A percentile compares a stretch with the other conserved stretches of the same genome.
Evolutionary conservation across 2,329 filamentous ascomycete genomes (phyloP).

Genomic region (Camillea tinctor): DNA sequence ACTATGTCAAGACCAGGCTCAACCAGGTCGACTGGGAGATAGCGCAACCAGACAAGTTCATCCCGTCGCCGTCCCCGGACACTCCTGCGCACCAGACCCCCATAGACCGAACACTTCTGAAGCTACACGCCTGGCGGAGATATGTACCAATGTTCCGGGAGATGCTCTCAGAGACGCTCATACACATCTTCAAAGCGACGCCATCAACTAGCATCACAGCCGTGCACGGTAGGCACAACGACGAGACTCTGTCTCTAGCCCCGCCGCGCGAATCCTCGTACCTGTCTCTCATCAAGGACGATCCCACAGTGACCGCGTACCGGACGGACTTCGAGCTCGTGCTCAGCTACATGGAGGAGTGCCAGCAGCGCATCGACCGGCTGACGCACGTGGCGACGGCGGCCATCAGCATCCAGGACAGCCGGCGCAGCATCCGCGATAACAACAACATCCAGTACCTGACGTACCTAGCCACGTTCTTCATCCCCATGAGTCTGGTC

Average conservation of each 20-base stretch:
- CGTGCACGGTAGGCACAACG: neutral
- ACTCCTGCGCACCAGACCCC: slow-evolving; percentile 3
- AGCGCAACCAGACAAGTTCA: slow-evolving; percentile 21
- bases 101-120: slow-evolving; percentile 15
- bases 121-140: slow-evolving; percentile 27
- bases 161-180: slow-evolving; percentile 26
- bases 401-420: slow-evolving; percentile 32
- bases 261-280: neutral
- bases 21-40: slow-evolving; percentile 30
- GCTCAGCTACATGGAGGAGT: slow-evolving; percentile 30
- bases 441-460: slow-evolving; percentile 33
- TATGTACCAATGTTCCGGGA: slow-evolving; percentile 28
- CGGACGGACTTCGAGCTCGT: slow-evolving; percentile 25
- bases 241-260: neutral
- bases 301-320: slow-evolving; percentile 12
- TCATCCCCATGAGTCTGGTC: slow-evolving; percentile 33
- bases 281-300: neutral
- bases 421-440: slow-evolving; percentile 28
- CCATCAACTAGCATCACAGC: neutral
- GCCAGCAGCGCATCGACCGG: slow-evolving; percentile 32
- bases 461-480: slow-evolving; percentile 34
- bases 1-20: slow-evolving; percentile 30
- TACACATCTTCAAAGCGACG: slow-evolving; percentile 11
- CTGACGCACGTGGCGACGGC: slow-evolving; percentile 33
- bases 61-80: neutral